Percentiles rank a stretch among this genome's conserved stretches.
phyloP scores from a whole-genome alignment of 257 asterid species.

The Cynanchum wilfordii region DNA sequence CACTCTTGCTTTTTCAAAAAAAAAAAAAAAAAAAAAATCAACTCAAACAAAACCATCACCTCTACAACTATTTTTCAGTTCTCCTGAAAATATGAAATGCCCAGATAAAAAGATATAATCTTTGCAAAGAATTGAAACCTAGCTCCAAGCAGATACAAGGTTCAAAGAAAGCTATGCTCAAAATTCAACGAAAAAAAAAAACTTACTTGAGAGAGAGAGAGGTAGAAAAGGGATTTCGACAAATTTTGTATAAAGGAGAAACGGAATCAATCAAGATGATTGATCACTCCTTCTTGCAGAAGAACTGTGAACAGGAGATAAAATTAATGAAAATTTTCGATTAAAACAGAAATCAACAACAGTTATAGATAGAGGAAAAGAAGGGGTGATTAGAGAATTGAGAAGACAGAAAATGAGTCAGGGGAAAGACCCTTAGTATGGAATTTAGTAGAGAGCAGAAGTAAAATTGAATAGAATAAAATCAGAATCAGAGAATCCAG shows the following conservation, averaged over 20 bases:
- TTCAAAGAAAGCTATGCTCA: neutral
- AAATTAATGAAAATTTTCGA: neutral
- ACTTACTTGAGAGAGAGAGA: slow-evolving; percentile 8
- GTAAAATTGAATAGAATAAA: neutral
- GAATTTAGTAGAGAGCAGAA: neutral
- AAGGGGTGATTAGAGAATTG: too few relatives aligned
- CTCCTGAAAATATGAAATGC: neutral
- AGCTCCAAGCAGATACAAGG: neutral
- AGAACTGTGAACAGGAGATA: slow-evolving; percentile 1
- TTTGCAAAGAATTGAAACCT: neutral
- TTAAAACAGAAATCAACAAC: neutral
- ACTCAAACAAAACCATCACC: neutral
- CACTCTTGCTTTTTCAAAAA: neutral
- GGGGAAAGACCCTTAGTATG: neutral
- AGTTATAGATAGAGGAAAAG: neutral
- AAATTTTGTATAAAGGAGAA: neutral
- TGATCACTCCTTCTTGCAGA: slow-evolving; percentile 6
- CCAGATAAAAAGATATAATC: neutral
- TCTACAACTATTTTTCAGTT: neutral
- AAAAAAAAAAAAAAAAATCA: neutral
- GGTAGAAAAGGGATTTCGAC: slow-evolving; percentile 11
- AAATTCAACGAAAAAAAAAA: neutral
- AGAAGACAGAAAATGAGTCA: neutral
- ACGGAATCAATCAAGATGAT: slow-evolving; percentile 6
- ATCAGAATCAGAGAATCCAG: neutral